Evolutionary conservation across 2,329 filamentous ascomycete genomes (phyloP).

Genomic region (Acephala macrosclerotiorum): DNA sequence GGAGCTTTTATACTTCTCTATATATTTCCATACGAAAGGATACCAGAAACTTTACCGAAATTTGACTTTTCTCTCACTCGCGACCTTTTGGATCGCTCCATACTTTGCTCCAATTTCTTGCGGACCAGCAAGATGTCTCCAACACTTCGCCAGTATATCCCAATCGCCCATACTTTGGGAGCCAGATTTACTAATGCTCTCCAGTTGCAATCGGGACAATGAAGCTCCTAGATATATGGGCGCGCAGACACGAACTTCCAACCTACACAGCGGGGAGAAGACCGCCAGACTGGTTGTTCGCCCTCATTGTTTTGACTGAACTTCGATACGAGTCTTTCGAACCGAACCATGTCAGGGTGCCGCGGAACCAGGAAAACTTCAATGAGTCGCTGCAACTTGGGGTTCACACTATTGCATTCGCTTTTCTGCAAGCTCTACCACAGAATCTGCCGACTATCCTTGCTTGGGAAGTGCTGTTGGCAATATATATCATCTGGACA

Average conservation of each 20-base stretch:
- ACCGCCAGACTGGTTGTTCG: conserved; percentile 41
- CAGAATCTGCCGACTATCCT: conserved; percentile 46
- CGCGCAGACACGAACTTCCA: conserved; percentile 44
- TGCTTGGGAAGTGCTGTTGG: conserved; percentile 48
- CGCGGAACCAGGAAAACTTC: conserved; percentile 43
- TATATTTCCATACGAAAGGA: conserved; percentile 42
- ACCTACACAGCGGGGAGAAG: conserved; percentile 41
- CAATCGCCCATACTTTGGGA: not conserved
- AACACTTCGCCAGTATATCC: conserved; percentile 46
- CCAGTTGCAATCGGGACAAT: conserved; percentile 48
- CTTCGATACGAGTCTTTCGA: conserved; percentile 52
- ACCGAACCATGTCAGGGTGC: conserved; percentile 48
- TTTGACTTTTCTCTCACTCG: conserved; percentile 37
- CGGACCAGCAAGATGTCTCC: conserved; percentile 42
- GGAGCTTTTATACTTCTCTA: conserved; percentile 43
- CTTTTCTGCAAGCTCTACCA: conserved; percentile 46
- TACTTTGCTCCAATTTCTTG: conserved; percentile 44
- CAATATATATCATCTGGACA: conserved; percentile 52
- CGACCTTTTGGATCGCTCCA: conserved; percentile 39
- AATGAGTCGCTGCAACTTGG: conserved; percentile 46
- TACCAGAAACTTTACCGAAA: conserved; percentile 34
- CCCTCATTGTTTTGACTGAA: conserved; percentile 48
- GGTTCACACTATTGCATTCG: conserved; percentile 46
- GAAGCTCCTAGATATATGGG: conserved; percentile 51
- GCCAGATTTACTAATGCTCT: conserved; percentile 26